Base-by-base conservation (phyloP, 2,329 filamentous ascomycete genomes). In the Achaetomium macrosporum region DNA sequence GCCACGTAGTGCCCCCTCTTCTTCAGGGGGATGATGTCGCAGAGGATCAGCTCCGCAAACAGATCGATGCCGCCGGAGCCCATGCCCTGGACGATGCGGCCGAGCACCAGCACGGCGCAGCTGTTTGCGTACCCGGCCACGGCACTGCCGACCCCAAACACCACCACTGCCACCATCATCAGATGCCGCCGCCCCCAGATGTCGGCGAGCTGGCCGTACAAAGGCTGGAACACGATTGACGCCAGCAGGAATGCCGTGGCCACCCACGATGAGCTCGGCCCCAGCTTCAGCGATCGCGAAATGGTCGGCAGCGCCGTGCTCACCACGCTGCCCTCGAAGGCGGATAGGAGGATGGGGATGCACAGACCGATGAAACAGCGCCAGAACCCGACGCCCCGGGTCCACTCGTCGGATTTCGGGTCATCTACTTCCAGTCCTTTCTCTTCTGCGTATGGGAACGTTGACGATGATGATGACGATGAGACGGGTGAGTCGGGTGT, bases 21-120 rank as follows among this genome's bases (percentile, higher is more conserved):
- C 10, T 70, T 64, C 5, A 81, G 62, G 0, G 76, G 74, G 0
- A 78, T 70, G 4, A 80, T 64, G 51, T 81, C 78, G 48, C 69
- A 73, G 15, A 74, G 66, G 20, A 81, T 72, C 50, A 63, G 47
- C 46, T 63, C 61, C 5, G 59, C 59, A 50, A 61, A 78, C 16
- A 75, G 60, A 49, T 69, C 67, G 50, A 79, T 69, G 11, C 68
- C 69, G 9, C 73, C 66, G 3, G 72, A 63, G 29, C 72, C 72
- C 20, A 65, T 52, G 1, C 78, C 78, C 54, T 81, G 76, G 1
- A 80, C 43, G 9, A 39, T 46, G 6, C 63, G 58, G 3, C 64
- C 66, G 8, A 67, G 64, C 15, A 82, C 75, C 10, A 82, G 62
- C 43, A 73, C 66, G 0, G 58, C 59, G 1, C 66, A 68, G 13